A percentile compares a stretch with the other conserved stretches of the same genome.
phyloP scores from a whole-genome alignment of 2,329 filamentous ascomycete species.

The Alternaria tenuissima region DNA sequence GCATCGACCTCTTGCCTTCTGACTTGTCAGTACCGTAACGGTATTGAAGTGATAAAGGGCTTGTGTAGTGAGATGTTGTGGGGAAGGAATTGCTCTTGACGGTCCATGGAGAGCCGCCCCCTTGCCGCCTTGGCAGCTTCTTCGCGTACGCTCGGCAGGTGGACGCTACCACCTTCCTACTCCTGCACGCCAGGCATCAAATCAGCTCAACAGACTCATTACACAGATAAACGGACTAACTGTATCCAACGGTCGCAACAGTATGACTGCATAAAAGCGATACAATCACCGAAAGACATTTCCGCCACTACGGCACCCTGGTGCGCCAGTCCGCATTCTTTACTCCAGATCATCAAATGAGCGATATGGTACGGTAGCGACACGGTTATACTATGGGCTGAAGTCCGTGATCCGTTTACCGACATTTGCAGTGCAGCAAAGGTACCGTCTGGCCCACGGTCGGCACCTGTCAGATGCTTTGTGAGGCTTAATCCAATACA shows the following conservation, averaged over 20 bases:
- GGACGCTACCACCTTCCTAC: not conserved
- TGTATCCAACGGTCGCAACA: not conserved
- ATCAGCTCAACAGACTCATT: not conserved
- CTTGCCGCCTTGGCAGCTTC: conserved; percentile 1
- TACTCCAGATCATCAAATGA: not conserved
- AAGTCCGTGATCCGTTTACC: not conserved
- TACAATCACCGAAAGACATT: not conserved
- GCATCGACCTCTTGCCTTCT: not conserved
- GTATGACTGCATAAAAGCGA: not conserved
- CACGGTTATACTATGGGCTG: not conserved
- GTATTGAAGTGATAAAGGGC: not conserved
- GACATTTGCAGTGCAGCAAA: not conserved
- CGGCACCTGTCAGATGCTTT: not conserved
- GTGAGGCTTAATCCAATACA: not conserved
- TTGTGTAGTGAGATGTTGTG: not conserved
- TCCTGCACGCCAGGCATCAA: not conserved
- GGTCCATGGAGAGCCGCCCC: not conserved
- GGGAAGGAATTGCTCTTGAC: not conserved
- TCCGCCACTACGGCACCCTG: not conserved
- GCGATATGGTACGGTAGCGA: not conserved
- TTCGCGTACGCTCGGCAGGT: not conserved
- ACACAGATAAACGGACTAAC: not conserved
- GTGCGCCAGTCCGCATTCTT: not conserved
- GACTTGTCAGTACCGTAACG: not conserved
- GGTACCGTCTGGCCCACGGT: not conserved